These are phyloP conservation scores for Kazachstania taianensis DNA, from an alignment of 805 yeast species.

Conservation along the genomic window DNA sequence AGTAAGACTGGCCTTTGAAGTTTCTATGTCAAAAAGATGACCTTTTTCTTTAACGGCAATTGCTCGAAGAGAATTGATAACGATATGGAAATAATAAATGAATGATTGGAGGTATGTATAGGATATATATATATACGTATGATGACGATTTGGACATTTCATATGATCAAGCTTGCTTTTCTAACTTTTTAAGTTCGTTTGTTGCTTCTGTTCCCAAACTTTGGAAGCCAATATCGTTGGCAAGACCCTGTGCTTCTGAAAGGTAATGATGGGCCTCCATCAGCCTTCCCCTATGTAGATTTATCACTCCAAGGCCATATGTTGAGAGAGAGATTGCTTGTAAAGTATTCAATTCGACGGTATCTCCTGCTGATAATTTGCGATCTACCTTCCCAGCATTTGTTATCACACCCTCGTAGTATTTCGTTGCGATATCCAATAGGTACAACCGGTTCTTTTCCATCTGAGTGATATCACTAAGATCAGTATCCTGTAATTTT, in stretches of 20 bases:
- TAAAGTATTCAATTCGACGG: constrained; percentile 32
- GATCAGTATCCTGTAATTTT: background rate
- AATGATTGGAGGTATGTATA: no score
- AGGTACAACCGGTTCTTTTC: constrained; percentile 16
- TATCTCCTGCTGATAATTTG: constrained; percentile 7
- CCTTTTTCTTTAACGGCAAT: no score
- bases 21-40: no score
- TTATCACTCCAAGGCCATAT: constrained; percentile 73
- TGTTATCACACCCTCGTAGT: constrained; percentile 33
- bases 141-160: background rate
- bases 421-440: constrained; percentile 27
- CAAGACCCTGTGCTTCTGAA: constrained; percentile 55
- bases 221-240: constrained; percentile 49
- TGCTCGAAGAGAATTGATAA: no score
- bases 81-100: no score
- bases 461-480: constrained; percentile 8
- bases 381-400: constrained; percentile 5
- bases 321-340: constrained; percentile 66
- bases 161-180: background rate
- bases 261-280: constrained; percentile 46
- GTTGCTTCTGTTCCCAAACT: constrained; percentile 53
- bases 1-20: no score
- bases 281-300: constrained; percentile 44
- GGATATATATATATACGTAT: background rate
- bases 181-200: constrained; percentile 42